These are phyloP conservation scores for Gossypium anomalum DNA, from an alignment of 345 rosid genomes.

Conservation along the genomic window DNA sequence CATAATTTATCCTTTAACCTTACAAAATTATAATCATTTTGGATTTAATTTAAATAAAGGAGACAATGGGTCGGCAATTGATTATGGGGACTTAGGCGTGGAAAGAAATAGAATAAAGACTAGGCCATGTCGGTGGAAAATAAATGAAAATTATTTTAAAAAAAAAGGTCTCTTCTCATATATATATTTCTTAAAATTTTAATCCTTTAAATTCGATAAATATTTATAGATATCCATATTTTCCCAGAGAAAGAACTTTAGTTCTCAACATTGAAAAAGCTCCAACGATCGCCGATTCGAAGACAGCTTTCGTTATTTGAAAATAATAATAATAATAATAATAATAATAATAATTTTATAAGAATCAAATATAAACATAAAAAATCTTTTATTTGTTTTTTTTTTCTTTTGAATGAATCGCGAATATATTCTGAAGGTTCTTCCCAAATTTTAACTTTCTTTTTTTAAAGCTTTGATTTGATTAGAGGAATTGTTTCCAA, in stretches of 20 bases:
- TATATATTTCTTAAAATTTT: not conserved
- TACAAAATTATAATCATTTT: not conserved
- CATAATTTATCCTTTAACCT: not conserved
- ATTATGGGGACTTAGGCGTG: not conserved
- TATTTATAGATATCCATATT: not conserved
- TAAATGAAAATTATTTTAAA: not conserved
- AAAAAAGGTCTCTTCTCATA: not conserved
- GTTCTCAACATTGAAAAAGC: not conserved
- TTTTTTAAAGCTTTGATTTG: not conserved
- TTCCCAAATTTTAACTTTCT: not conserved
- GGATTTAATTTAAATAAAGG: not conserved
- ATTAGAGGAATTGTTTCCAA: conserved; percentile 8
- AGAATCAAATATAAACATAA: not conserved
- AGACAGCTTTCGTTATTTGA: not conserved
- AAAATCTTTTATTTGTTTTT: not conserved
- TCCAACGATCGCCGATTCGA: not conserved
- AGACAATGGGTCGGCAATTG: not conserved
- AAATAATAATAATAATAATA: not conserved
- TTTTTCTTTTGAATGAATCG: not conserved
- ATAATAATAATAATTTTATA: no score
- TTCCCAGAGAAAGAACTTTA: not conserved
- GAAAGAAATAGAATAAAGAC: not conserved
- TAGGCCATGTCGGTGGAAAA: conserved; percentile 25
- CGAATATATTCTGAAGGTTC: not conserved
- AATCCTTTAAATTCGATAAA: not conserved